A percentile compares a stretch with the other conserved stretches of the same genome.
These are phyloP conservation scores for Jaenimonas drosophilae DNA, from an alignment of 208 protist species.

Conservation along the genomic window DNA sequence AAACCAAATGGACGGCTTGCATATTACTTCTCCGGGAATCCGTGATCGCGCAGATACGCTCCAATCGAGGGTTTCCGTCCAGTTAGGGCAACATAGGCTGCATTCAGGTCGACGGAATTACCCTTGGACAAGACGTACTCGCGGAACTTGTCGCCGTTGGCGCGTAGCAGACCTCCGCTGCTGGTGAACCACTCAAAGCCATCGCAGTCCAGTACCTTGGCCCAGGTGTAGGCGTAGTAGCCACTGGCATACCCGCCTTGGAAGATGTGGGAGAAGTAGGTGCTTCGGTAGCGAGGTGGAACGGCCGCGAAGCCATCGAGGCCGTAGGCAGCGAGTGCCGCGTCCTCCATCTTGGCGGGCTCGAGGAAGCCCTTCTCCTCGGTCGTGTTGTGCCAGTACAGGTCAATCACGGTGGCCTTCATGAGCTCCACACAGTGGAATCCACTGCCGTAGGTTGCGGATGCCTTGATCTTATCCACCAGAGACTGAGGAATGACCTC, in stretches of 20 bases:
- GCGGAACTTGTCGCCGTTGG: constrained; percentile 13
- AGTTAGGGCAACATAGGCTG: constrained; percentile 4
- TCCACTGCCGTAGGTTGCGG: constrained; percentile 4
- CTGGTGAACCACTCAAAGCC: constrained; percentile 19
- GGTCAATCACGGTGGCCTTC: constrained; percentile 6
- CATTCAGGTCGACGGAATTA: constrained; percentile 5
- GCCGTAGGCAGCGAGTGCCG: constrained; percentile 1
- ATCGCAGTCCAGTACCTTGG: constrained; percentile 19
- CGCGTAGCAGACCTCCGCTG: constrained; percentile 8
- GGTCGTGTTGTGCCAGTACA: constrained; percentile 10
- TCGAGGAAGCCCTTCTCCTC: constrained; percentile 1
- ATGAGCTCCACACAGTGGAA: constrained; percentile 12
- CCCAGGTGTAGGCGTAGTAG: constrained; percentile 39
- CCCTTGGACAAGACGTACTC: constrained; percentile 21
- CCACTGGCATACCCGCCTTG: constrained; percentile 27
- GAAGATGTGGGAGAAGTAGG: constrained; percentile 31
- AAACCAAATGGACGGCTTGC: constrained; percentile 2
- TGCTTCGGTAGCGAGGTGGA: constrained; percentile 8
- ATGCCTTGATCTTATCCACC: constrained; percentile 9
- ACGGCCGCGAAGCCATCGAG: constrained; percentile 3
- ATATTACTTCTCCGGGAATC: no score
- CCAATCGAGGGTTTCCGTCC: background rate
- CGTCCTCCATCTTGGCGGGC: background rate
- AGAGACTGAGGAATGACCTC: constrained; percentile 10
- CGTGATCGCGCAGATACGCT: constrained; percentile 1